Percentiles rank a stretch among this genome's conserved stretches.
phyloP scores from a whole-genome alignment of 202 grass and related monocot genomes.

The Brachypodium distachyon region DNA sequence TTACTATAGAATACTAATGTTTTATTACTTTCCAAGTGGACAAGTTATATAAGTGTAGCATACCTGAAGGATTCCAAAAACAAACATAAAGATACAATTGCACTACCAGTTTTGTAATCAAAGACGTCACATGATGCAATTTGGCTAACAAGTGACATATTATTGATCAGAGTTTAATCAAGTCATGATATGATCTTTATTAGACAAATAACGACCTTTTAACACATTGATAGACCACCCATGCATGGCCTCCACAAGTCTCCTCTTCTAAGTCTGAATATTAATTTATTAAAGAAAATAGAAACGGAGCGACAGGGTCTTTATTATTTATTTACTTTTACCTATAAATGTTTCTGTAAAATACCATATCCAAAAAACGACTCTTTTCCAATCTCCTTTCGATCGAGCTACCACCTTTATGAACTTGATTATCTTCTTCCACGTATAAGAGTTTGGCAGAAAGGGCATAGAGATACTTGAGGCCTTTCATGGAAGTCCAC shows the following conservation, averaged over 20 bases:
- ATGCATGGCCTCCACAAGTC: not conserved
- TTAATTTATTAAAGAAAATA: not conserved
- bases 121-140: not conserved
- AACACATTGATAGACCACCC: not conserved
- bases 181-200: not conserved
- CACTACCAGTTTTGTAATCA: not conserved
- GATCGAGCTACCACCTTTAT: not conserved
- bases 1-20: not conserved
- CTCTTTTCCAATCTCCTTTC: not conserved
- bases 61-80: not conserved
- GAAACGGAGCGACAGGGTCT: not conserved
- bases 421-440: slow-evolving; percentile 4
- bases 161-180: not conserved
- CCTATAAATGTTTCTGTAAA: not conserved
- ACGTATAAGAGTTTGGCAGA: slow-evolving; percentile 34
- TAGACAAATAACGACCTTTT: not conserved
- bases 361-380: slow-evolving; percentile 4
- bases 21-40: not conserved
- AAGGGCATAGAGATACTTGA: slow-evolving; percentile 18
- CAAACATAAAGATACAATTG: slow-evolving; percentile 1
- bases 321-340: not conserved
- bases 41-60: not conserved
- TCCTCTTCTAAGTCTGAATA: not conserved
- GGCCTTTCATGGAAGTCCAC: slow-evolving; percentile 26
- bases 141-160: not conserved